These are phyloP conservation scores for Ogataea pilisensis DNA, from an alignment of 805 yeast genomes.

Conservation along the genomic window DNA sequence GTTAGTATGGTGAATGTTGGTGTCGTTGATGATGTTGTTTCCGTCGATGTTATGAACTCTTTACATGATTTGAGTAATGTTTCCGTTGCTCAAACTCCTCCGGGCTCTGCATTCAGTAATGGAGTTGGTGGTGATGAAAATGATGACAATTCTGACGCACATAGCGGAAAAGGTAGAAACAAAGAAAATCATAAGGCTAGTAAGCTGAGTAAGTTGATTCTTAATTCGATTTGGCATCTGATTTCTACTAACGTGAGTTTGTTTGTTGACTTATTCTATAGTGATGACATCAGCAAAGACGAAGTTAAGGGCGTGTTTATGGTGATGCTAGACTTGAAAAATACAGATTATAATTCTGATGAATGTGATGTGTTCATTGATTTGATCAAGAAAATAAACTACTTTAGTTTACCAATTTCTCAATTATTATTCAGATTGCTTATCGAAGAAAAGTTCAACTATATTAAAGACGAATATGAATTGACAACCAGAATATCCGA, in stretches of 20 bases:
- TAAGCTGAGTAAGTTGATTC: slow-evolving; percentile 9
- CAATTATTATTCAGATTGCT: slow-evolving; percentile 36
- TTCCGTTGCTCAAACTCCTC: slow-evolving; percentile 19
- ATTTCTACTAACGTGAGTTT: slow-evolving; percentile 14
- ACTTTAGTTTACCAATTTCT: slow-evolving; percentile 39
- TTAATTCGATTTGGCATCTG: slow-evolving; percentile 24
- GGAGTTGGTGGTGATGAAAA: neutral
- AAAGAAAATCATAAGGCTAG: slow-evolving; percentile 4
- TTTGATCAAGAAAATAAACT: slow-evolving; percentile 28
- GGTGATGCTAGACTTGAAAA: slow-evolving; percentile 12
- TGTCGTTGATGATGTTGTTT: slow-evolving; percentile 23
- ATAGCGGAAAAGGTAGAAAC: slow-evolving; percentile 2
- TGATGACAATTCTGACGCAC: slow-evolving; percentile 4
- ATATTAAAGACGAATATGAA: slow-evolving; percentile 10
- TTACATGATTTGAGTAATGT: slow-evolving; percentile 24
- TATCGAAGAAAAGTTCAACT: slow-evolving; percentile 20
- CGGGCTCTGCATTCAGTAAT: slow-evolving; percentile 5
- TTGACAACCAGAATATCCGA: slow-evolving; percentile 5
- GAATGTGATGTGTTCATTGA: slow-evolving; percentile 3
- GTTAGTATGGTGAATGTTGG: slow-evolving; percentile 17
- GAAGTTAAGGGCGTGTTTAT: slow-evolving; percentile 15
- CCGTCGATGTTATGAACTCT: slow-evolving; percentile 23
- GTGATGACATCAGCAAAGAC: slow-evolving; percentile 7
- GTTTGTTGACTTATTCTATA: slow-evolving; percentile 19
- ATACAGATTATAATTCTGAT: slow-evolving; percentile 2